Evolutionary conservation across 2,329 filamentous ascomycete species (phyloP), one percentile per base, ranked within the genome.

Genomic region (Pseudonectria buxi): DNA sequence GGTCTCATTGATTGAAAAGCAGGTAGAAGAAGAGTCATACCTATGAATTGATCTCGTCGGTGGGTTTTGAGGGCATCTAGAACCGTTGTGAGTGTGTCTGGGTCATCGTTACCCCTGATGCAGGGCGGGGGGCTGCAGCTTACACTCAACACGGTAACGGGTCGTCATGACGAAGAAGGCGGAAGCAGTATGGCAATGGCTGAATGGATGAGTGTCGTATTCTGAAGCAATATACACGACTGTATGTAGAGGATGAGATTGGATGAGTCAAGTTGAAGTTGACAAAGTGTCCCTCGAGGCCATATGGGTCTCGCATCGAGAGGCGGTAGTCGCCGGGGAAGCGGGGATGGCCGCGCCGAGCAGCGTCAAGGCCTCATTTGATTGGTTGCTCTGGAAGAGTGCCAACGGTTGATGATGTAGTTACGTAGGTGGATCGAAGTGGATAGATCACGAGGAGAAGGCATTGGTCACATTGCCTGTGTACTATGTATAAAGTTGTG

Each of bases 1-100:
- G 25, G 14, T 13, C 10, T 14, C 9, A 13, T 10, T 16, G 16
- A 29, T 11, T 15, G 7, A 14, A 18, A 10, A 26, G 18, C 0
- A 12, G 13, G 24, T 16, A 14, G 26, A 18, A 25, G 29, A 35
- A 13, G 33, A 14, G 14, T 28, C 61, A 40, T 67, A 83, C 84
- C 72, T 63, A 88, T 87, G 53, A 95, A 78, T 61, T 95, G 89
- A 59, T 95, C 89, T 57, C 89, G 74, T 36, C 89, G 78, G 67
- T 95, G 89, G 34, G 88, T 90, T 74, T 94, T 78, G 54, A 76
- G 68, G 30, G 74, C 71, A 67, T 78, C 74, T 78, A 45, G 18
- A 36, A 35, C n/a, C 37, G 40, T 39, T 14, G 29, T 59, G 28
- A 55, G 53, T 33, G 10, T 33, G 26, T 22, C 9, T 9, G 9